Base-by-base conservation (phyloP, 495 filamentous ascomycete genomes). In the Penicillium samsonianum region DNA sequence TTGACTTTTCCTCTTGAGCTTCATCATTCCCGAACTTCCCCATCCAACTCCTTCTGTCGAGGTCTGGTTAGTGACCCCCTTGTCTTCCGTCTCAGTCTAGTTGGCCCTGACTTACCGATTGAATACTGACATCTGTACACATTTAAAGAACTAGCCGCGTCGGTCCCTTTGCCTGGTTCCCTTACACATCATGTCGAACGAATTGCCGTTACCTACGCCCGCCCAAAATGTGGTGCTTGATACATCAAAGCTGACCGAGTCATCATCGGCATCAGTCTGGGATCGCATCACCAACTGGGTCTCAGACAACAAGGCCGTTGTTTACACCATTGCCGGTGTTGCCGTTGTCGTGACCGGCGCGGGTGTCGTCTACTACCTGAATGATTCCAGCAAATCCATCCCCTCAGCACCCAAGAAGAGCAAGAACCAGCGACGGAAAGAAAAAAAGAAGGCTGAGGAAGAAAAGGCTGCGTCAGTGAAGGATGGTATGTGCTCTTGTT, bases 321-420 rank as follows among this genome's bases (percentile, higher is more conserved):
- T 96, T 38, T 98, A 96, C 73, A 96, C 95, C 60, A 89, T 97
- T 75, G 91, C 91, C 55, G 94, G 93, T 71, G 88, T 96, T 26
- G 91, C 92, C 43, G 85, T 98, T 30, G 90, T 97, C 26, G 90
- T 92, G 55, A 92, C 89, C 26, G 86, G 87, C 58, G 95, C 91
- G 25, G 94, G 92, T 63, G 90, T 89, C 19, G 87, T 93, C 64
- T 98, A 98, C 78, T 96, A 96, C 70, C 78, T 96, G 48, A 80
- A 75, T 63, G 76, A 76, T 55, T 73, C 73, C 31, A 71, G 68
- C 63, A 72, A 74, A 63, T 44, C 64, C 59, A 52, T 65, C 37
- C 47, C 74, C 30, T 33, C 73, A 48, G 42, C 58, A 35, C 73
- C 70, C 28, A 78, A 77, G 68, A 87, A 88, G 70, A 81, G 74